Evolutionary conservation across 2,329 filamentous ascomycete species (phyloP).

Genomic region (Xylaria sp.): DNA sequence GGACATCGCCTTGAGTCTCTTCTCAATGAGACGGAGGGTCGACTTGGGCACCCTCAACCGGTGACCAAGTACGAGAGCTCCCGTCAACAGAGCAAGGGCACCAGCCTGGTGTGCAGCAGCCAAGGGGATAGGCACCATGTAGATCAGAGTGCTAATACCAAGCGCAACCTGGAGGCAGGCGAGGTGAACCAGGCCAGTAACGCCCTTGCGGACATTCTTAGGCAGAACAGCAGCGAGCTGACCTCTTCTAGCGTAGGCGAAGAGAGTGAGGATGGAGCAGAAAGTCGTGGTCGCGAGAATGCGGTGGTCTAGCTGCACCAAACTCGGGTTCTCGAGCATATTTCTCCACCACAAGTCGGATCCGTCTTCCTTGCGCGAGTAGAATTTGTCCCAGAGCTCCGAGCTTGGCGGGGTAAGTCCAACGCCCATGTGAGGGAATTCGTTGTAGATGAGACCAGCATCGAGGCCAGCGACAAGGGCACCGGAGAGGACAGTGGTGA

Average conservation of each 20-base stretch:
- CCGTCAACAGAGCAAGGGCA: slow-evolving; percentile 76
- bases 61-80: slow-evolving; percentile 72
- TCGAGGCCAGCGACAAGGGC: slow-evolving; percentile 91
- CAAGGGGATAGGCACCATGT: slow-evolving; percentile 83
- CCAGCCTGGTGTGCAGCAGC: slow-evolving; percentile 93
- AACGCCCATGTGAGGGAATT: slow-evolving; percentile 92
- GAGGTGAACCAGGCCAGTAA: slow-evolving; percentile 76
- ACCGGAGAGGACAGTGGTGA: slow-evolving; percentile 87
- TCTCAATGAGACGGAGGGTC: slow-evolving; percentile 55
- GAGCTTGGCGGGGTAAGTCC: slow-evolving; percentile 73
- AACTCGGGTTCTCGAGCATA: slow-evolving; percentile 91
- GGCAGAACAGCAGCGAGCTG: slow-evolving; percentile 56
- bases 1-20: slow-evolving; percentile 34
- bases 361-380: slow-evolving; percentile 70
- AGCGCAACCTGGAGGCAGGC: slow-evolving; percentile 76
- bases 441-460: slow-evolving; percentile 96
- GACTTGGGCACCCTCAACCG: slow-evolving; percentile 68
- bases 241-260: slow-evolving; percentile 70
- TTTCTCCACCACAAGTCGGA: slow-evolving; percentile 95
- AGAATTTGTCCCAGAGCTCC: slow-evolving; percentile 82
- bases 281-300: slow-evolving; percentile 88
- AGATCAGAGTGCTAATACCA: slow-evolving; percentile 86
- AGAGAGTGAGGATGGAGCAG: slow-evolving; percentile 70
- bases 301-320: slow-evolving; percentile 93
- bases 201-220: slow-evolving; percentile 58